Conservation (phyloP, 768 basidiomycete species). For the Chalciporus chontae region DNA sequence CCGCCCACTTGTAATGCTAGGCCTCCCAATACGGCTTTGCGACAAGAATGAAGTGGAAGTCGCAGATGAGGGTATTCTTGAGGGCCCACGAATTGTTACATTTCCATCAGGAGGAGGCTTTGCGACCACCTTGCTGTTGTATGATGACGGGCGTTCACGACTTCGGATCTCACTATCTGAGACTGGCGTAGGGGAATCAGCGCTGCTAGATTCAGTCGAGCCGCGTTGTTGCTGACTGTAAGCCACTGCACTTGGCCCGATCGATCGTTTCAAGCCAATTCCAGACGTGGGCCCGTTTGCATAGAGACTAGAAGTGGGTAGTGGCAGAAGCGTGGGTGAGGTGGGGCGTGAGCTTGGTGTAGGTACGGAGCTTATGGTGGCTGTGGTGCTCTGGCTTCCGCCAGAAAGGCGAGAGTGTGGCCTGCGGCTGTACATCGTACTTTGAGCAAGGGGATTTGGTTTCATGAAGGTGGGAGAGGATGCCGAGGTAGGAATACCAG, state of each 20-base stretch:
- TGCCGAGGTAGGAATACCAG: conserved; percentile 43
- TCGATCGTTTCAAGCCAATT: conserved; percentile 57
- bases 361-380: conserved; percentile 58
- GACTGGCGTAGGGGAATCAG: conserved; percentile 25
- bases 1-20: conserved; percentile 40
- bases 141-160: conserved; percentile 29
- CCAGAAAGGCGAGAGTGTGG: conserved; percentile 75
- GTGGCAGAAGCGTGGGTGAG: conserved; percentile 75
- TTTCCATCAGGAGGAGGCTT: conserved; percentile 41
- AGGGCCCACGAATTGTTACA: conserved; percentile 45
- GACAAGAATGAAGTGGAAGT: conserved; percentile 29
- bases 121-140: conserved; percentile 20
- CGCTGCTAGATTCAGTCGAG: conserved; percentile 51
- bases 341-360: conserved; percentile 68
- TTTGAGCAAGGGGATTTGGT: conserved; percentile 41
- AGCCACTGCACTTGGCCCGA: conserved; percentile 42
- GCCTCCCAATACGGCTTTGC: conserved; percentile 47
- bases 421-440: conserved; percentile 48
- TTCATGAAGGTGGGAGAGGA: conserved; percentile 45
- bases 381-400: conserved; percentile 51
- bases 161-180: conserved; percentile 24
- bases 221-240: conserved; percentile 52
- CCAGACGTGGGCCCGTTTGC: conserved; percentile 34
- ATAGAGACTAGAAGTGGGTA: conserved; percentile 54
- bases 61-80: conserved; percentile 38